Evolutionary conservation across 1,284 basidiomycete genomes (phyloP).

Genomic region (Ganoderma resinaceum): DNA sequence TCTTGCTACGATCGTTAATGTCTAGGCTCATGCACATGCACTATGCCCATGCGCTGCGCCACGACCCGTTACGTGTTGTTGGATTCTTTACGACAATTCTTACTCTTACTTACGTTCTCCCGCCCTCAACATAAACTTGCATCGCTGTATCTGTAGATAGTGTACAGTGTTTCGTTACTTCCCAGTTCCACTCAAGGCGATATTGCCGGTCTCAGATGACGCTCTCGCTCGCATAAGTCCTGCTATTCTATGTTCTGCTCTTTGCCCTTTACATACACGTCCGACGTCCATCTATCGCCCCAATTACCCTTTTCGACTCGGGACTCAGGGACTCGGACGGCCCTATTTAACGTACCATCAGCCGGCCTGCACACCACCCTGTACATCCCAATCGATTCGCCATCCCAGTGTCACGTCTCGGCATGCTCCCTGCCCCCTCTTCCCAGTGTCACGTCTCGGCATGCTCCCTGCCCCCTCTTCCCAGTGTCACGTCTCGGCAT

Average conservation of each 20-base stretch:
- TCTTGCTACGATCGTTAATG: neutral
- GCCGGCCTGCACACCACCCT: neutral
- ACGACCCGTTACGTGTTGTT: neutral
- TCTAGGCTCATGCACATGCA: neutral
- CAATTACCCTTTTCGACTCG: neutral
- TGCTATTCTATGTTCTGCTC: neutral
- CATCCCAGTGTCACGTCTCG: neutral
- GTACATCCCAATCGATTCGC: neutral
- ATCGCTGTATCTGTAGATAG: slow-evolving; percentile 23
- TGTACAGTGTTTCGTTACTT: slow-evolving; percentile 14
- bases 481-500: neutral
- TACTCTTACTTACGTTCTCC: neutral
- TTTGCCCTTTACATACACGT: neutral
- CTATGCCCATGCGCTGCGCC: neutral
- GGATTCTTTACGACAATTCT: neutral
- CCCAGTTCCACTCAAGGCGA: neutral
- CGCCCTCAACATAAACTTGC: neutral
- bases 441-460: neutral
- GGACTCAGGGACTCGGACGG: neutral
- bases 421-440: too few relatives aligned
- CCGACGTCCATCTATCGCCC: neutral
- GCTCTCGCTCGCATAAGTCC: neutral
- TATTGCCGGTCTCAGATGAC: neutral
- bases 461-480: too few relatives aligned
- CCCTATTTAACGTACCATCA: neutral